Base-by-base conservation (phyloP, 164 flowering plant species). In the Berberis thunbergii region DNA sequence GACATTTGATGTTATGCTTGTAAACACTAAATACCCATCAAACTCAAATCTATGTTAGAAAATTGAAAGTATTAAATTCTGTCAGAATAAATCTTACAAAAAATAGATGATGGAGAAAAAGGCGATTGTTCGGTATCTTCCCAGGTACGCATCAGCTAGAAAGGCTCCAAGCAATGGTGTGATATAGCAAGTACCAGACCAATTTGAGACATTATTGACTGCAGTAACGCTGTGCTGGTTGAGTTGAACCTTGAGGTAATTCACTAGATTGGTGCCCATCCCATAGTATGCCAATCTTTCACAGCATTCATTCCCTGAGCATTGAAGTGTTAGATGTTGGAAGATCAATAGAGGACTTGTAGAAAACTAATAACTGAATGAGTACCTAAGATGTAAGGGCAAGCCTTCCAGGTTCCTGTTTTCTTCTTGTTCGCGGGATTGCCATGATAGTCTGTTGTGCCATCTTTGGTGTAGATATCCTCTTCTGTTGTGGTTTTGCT, bases 341-440 rank as follows among this genome's bases (percentile, higher is more conserved):
- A 0, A 26, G 26, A 0, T 26, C 26, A 26, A 26, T 26, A 26
- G 26, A 26, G 26, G 26, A 26, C 26, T 26, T 26, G 26, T 26
- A 26, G 26, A 26, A 26, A 26, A 26, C 26, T 26, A 26, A 26
- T 26, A 26, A 26, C 26, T 26, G 26, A 26, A 2, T 11, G 59
- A 50, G 54, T 81, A 88, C 90, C 96, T 53, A 88, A 69, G 59
- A 89, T 85, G 45, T 62, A 89, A 4, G 87, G 88, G 73, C 88
- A 83, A 39, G 93, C 86, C 60, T 67, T 86, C 93, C 87, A 84
- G 58, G 84, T 89, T 67, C 93, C 93, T 4, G 96, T 89, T 69
- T 75, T 41, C 12, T 64, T 71, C 72, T 69, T 86, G 45, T 74
- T 65, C 0, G 88, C 91, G 40, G 89, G 93, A 2, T 79, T 74